Base-by-base conservation (phyloP, 352 stramenopile genomes). In the Aphanomyces euteiches region DNA sequence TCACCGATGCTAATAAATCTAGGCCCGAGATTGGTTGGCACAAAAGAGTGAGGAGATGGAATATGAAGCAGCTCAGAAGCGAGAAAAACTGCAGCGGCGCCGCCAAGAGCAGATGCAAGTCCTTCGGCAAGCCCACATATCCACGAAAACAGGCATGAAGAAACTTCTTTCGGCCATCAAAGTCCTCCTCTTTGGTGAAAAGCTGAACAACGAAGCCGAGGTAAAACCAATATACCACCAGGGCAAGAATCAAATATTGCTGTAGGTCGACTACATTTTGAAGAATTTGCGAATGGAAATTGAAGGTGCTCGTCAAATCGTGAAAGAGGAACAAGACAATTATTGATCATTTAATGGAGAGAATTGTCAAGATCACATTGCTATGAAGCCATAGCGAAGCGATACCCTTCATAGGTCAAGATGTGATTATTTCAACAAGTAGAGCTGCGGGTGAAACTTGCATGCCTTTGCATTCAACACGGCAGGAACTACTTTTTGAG, bases 231-330 rank as follows among this genome's bases (percentile, higher is more conserved):
- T 40, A 10, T 7, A 28, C 28, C 28, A 28, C 28, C 2, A 2
- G 28, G 28, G 28, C 28, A 47, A 38, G 1, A 3, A n/a, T 19
- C 19, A 28, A 28, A 50, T 28, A 17, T 4, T 45, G 5, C 19
- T 36, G 3, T 58, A 70, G 64, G 54, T 70, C 17, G 64, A 54
- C 15, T 34, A 37, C 28, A 70, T 70, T 70, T 36, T 70, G 34
- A 21, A 39, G 7, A 56, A 70, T 34, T 38, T 70, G 12, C 28
- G 61, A 40, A 21, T 61, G n/a, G 50, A 70, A 40, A 56, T 70
- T 40, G 53, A 70, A n/a, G 43, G 64, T 17, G 64, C 64, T 6
- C 19, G 53, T 8, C 21, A 38, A 8, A 70, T 70, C 19, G 64
- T 70, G 8, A 43, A 50, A 48, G 64, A 70, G 7, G 47, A 61